A percentile compares a stretch with the other conserved stretches of the same genome.
Conservation (phyloP, 306 rosid species). For the Rosa chinensis region DNA sequence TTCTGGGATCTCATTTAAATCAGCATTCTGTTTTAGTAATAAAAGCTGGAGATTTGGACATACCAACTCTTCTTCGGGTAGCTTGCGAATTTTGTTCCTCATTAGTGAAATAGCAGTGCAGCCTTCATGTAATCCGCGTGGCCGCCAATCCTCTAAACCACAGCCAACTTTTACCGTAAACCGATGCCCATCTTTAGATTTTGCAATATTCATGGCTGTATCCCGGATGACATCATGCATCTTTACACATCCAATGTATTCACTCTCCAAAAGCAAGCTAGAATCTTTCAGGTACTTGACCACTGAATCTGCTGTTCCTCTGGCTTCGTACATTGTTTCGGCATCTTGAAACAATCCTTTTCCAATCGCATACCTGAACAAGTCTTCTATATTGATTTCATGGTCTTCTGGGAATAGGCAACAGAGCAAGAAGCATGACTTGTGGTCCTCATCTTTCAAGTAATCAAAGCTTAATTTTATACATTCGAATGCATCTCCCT, state of each 20-base stretch:
- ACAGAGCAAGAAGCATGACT: neutral
- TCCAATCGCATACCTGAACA: neutral
- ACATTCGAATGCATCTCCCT: neutral
- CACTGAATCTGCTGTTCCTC: neutral
- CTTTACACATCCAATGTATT: neutral
- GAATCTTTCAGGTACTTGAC: neutral
- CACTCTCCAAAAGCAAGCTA: neutral
- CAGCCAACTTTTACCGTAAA: neutral
- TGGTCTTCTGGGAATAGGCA: neutral
- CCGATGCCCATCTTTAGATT: neutral
- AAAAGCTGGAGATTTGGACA: neutral
- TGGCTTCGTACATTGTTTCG: neutral
- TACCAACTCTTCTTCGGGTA: neutral
- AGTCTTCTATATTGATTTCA: neutral
- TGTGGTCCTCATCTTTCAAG: neutral
- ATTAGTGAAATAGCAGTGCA: neutral
- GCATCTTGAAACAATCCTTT: neutral
- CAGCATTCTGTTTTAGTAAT: accelerated
- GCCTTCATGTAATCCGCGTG: neutral
- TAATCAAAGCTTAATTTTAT: neutral
- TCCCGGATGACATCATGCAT: neutral
- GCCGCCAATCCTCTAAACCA: neutral
- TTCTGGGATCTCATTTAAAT: neutral
- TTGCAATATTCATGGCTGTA: neutral
- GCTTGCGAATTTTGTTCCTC: accelerated